Conservation (phyloP, 1,139 yeast species). For the Eremothecium coryli region DNA sequence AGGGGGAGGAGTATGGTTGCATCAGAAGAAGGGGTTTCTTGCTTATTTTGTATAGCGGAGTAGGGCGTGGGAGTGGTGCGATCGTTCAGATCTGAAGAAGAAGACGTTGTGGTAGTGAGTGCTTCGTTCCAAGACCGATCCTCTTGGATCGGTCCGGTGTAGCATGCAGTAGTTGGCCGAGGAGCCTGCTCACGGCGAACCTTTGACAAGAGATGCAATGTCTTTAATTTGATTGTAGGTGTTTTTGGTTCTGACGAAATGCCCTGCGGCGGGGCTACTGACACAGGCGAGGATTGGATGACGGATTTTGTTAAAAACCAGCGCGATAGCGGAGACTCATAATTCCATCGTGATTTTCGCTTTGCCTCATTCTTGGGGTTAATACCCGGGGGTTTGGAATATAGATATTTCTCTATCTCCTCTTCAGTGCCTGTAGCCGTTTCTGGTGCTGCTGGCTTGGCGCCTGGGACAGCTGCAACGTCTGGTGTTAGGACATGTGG, state of each 20-base stretch:
- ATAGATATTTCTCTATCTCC: slow-evolving; percentile 16
- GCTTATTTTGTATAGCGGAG: neutral
- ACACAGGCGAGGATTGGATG: neutral
- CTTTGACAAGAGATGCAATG: slow-evolving; percentile 17
- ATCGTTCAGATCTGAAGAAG: neutral
- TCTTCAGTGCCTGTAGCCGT: too few relatives aligned
- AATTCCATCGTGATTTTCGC: slow-evolving; percentile 20
- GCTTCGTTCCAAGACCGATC: neutral
- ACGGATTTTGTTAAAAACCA: slow-evolving; percentile 27
- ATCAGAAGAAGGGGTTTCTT: neutral
- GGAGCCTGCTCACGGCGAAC: slow-evolving; percentile 5
- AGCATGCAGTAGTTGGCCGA: neutral
- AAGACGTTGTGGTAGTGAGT: neutral
- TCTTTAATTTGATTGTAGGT: slow-evolving; percentile 21
- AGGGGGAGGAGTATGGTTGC: neutral
- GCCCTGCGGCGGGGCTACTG: neutral
- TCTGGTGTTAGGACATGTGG: slow-evolving; percentile 21
- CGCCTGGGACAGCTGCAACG: slow-evolving; percentile 9
- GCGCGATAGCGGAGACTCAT: slow-evolving; percentile 27
- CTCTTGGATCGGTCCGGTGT: neutral
- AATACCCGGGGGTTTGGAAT: slow-evolving; percentile 21
- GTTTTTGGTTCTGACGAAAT: slow-evolving; percentile 11
- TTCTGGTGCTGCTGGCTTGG: slow-evolving; percentile 5
- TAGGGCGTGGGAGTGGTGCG: neutral
- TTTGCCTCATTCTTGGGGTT: slow-evolving; percentile 14